Base-by-base conservation (phyloP, 2,329 filamentous ascomycete genomes). In the Colletotrichum tropicicola region DNA sequence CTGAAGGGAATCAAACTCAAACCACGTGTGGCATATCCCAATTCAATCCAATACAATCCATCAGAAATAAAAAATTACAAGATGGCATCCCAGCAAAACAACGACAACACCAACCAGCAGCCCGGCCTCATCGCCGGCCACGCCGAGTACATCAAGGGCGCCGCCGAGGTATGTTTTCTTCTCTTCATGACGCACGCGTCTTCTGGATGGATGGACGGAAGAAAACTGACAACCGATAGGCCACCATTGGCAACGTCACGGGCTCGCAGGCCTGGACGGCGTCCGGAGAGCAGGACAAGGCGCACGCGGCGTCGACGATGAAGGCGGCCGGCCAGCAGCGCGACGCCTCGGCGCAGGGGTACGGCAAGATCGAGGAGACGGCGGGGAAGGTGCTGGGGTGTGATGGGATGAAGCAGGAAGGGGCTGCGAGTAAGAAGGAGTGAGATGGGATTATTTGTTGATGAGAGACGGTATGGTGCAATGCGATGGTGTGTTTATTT, bases 321-420 rank as follows among this genome's bases (percentile, higher is more conserved):
- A 89, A 90, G 76, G 78, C 81, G 8, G 89, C 87, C 1, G 80
- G 82, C 63, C 83, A 87, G 68, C 76, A 83, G 56, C 82, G 89
- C 21, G 87, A 91, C 69, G 73, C 84, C 1, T 70, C 75, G 3
- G 72, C 75, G 6, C 78, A 85, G 44, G 89, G 89, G 0, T 88
- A 84, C 58, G 90, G 90, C 35, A 87, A 85, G 71, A 81, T 82
- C 3, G 90, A 93, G 74, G 86, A 92, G 79, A 72, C 89, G 49
- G 86, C 88, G 0, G 90, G 90, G 6, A 87, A 85, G 71, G 76
- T 85, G 1, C 84, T 87, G 0, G 90, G 90, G 0, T 92, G 90
- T 68, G 87, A 90, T 75, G 90, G 90, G 0, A 92, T 92, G 90
- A 79, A 86, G 75, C 82, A 83, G 58, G 89, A 91, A 74, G 89